Percentiles rank a stretch among this genome's conserved stretches.
Conservation (phyloP, 805 yeast species). For the Candida bentonensis region DNA sequence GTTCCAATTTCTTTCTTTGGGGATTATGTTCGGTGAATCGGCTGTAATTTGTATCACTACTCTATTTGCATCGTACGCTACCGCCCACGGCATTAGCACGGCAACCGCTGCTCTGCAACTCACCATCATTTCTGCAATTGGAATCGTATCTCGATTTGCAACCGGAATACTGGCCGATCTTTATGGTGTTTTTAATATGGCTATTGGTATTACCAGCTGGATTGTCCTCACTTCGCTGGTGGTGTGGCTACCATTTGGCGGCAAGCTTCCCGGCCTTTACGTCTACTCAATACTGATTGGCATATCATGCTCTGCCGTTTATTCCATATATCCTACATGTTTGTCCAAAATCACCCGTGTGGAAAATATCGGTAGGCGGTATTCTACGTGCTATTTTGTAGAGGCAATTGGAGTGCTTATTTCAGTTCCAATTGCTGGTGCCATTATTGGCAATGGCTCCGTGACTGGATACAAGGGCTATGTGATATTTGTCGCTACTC, state of each 20-base stretch:
- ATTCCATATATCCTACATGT: slow-evolving; percentile 46
- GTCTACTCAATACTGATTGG: slow-evolving; percentile 45
- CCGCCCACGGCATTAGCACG: slow-evolving; percentile 8
- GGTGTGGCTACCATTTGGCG: slow-evolving; percentile 32
- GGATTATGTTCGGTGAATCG: slow-evolving; percentile 33
- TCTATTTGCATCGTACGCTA: slow-evolving; percentile 39
- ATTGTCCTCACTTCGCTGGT: slow-evolving; percentile 22
- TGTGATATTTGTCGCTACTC: background rate
- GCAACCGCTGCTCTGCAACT: background rate
- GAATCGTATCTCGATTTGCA: slow-evolving; percentile 30
- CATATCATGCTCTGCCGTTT: slow-evolving; percentile 38
- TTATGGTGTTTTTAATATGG: slow-evolving; percentile 40
- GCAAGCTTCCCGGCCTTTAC: slow-evolving; percentile 23
- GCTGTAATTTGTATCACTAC: slow-evolving; percentile 34
- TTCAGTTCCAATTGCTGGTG: slow-evolving; percentile 37
- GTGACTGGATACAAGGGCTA: background rate
- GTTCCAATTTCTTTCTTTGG: slow-evolving; percentile 29
- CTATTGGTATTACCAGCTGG: slow-evolving; percentile 23
- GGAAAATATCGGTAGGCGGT: slow-evolving; percentile 40
- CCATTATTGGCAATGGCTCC: slow-evolving; percentile 20
- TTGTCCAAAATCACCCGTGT: slow-evolving; percentile 44
- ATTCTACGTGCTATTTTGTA: slow-evolving; percentile 43
- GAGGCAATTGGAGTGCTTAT: slow-evolving; percentile 38
- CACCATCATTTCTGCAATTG: slow-evolving; percentile 24
- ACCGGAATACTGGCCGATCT: slow-evolving; percentile 33